Conservation (phyloP, 768 basidiomycete species). For the Russula dissimulans region DNA sequence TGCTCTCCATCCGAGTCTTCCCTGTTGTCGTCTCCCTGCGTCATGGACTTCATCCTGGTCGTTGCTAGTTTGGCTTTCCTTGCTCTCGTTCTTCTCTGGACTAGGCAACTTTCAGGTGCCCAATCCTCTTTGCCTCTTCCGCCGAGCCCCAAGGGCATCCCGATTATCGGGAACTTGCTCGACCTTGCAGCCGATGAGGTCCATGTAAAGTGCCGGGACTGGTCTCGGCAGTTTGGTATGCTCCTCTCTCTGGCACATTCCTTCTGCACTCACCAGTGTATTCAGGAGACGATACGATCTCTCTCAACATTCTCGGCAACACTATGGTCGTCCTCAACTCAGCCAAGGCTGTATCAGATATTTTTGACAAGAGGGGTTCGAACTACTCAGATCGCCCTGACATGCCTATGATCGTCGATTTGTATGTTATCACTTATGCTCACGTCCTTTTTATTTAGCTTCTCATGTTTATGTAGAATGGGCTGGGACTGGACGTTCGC, state of each 20-base stretch:
- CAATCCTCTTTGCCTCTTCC: slow-evolving; percentile 14
- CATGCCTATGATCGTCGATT: slow-evolving; percentile 20
- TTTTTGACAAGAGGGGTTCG: slow-evolving; percentile 22
- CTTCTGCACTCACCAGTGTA: background rate
- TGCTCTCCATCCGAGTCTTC: background rate
- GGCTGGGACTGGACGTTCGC: slow-evolving; percentile 22
- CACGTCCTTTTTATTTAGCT: background rate
- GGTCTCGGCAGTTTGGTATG: slow-evolving; percentile 22
- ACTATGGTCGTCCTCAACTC: slow-evolving; percentile 21
- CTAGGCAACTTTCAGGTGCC: slow-evolving; percentile 4
- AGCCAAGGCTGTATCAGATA: slow-evolving; percentile 18
- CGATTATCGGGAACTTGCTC: slow-evolving; percentile 22
- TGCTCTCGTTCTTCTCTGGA: slow-evolving; percentile 5
- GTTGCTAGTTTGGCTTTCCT: slow-evolving; percentile 1
- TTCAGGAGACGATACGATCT: slow-evolving; percentile 16
- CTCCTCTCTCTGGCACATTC: background rate
- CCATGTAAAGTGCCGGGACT: slow-evolving; percentile 18
- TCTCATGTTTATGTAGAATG: slow-evolving; percentile 15
- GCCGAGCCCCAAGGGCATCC: slow-evolving; percentile 20
- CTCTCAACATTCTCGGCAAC: slow-evolving; percentile 16
- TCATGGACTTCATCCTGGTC: slow-evolving; percentile 7
- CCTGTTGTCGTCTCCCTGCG: background rate
- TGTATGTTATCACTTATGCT: slow-evolving; percentile 5
- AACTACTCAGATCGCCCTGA: slow-evolving; percentile 23
- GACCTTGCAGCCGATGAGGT: slow-evolving; percentile 21